phyloP scores from a whole-genome alignment of 2,329 filamentous ascomycete genomes.

The Paracorniculantispora psalliotae region DNA sequence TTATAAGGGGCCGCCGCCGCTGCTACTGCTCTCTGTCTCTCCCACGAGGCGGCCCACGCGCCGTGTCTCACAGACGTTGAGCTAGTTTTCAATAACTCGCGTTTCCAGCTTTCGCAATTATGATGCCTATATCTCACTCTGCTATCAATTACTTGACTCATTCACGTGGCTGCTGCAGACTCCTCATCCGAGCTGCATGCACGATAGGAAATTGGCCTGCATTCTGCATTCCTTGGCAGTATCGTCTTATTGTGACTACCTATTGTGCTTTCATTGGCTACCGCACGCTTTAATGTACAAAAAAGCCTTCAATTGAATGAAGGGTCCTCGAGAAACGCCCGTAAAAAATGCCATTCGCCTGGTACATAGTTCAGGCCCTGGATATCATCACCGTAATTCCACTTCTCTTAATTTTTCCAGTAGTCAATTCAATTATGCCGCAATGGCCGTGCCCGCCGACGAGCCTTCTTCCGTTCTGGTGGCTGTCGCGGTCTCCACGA shows the following conservation, averaged over 20 bases:
- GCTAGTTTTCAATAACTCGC: background rate
- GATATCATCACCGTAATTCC: background rate
- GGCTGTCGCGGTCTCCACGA: conserved; percentile 31
- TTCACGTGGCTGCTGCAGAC: background rate
- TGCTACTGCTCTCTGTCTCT: background rate
- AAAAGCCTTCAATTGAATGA: background rate
- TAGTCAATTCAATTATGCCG: conserved; percentile 19
- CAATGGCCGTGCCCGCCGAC: conserved; percentile 25
- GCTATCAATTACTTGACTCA: background rate
- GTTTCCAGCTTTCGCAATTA: background rate
- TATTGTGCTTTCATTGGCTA: background rate
- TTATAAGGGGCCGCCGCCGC: conserved; percentile 1
- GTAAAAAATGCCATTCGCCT: background rate
- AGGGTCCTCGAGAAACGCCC: conserved; percentile 2
- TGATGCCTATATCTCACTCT: background rate
- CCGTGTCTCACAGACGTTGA: background rate
- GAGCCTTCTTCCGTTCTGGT: conserved; percentile 9
- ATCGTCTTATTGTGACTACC: background rate
- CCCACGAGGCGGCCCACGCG: background rate
- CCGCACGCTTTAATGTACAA: conserved; percentile 7
- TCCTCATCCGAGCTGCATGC: background rate
- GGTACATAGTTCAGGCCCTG: background rate
- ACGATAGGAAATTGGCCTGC: background rate
- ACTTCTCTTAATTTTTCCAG: background rate
- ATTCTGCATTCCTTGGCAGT: background rate